Evolutionary conservation across 352 stramenopile species (phyloP).

Genomic region (Phytophthora rubi): DNA sequence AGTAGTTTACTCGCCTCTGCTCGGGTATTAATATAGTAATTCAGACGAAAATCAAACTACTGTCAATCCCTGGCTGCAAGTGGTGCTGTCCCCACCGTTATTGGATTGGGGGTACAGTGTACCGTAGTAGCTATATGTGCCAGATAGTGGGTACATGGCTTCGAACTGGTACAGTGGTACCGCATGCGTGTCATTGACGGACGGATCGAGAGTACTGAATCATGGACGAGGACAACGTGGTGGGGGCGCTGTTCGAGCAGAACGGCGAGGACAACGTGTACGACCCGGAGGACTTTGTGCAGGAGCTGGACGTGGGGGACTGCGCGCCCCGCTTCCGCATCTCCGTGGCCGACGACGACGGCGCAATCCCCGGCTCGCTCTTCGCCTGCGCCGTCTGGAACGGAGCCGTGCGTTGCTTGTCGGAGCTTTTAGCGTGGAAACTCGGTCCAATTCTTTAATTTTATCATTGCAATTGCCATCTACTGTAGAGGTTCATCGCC

Average conservation of each 20-base stretch:
- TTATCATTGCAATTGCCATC: not conserved
- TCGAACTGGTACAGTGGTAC: too few species aligned
- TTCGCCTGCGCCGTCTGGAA: slow-evolving; percentile 61
- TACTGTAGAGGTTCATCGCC: slow-evolving; percentile 45
- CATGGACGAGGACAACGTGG: slow-evolving; percentile 43
- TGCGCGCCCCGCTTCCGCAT: slow-evolving; percentile 40
- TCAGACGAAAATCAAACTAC: too few species aligned
- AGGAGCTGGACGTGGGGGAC: slow-evolving; percentile 38
- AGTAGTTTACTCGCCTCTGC: too few species aligned
- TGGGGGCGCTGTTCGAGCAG: slow-evolving; percentile 44
- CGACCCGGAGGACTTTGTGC: slow-evolving; percentile 47
- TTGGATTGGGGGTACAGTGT: too few species aligned
- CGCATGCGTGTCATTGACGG: not conserved
- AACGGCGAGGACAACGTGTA: slow-evolving; percentile 52
- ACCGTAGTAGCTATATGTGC: too few species aligned
- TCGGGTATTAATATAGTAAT: too few species aligned
- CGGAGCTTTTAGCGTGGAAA: not conserved
- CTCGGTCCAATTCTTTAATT: slow-evolving; percentile 8
- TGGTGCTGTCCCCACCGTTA: too few species aligned
- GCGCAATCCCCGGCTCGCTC: slow-evolving; percentile 53
- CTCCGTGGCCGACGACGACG: slow-evolving; percentile 54
- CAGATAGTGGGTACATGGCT: too few species aligned
- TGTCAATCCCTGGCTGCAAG: not conserved
- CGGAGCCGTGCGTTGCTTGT: slow-evolving; percentile 36
- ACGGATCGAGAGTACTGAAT: not conserved